Evolutionary conservation across 2,329 filamentous ascomycete species (phyloP).

Genomic region (Sporothrix phasma): DNA sequence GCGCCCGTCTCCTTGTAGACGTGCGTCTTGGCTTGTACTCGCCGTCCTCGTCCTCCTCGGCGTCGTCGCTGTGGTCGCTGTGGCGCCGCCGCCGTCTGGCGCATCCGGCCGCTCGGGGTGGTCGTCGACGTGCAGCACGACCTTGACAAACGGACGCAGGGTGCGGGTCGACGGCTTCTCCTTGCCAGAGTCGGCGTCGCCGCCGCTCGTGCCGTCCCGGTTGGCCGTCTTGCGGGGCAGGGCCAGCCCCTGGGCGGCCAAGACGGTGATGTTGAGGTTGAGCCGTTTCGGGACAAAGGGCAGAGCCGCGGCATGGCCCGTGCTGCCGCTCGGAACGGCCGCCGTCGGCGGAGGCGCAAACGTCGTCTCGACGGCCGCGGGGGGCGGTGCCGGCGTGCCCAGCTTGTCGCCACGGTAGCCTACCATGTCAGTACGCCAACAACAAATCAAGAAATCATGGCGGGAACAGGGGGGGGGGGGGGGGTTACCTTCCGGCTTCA

Average conservation of each 20-base stretch:
- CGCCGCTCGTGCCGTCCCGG: neutral
- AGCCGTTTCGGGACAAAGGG: slow-evolving; percentile 46
- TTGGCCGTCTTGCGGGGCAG: slow-evolving; percentile 36
- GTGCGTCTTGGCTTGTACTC: slow-evolving; percentile 44
- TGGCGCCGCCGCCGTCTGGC: slow-evolving; percentile 13
- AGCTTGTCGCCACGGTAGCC: slow-evolving; percentile 32
- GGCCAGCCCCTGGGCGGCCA: slow-evolving; percentile 67
- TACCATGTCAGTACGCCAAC: slow-evolving; percentile 7
- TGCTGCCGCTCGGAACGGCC: neutral
- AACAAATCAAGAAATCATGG: neutral
- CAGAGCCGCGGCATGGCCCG: slow-evolving; percentile 13
- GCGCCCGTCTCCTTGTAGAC: slow-evolving; percentile 4
- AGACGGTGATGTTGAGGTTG: slow-evolving; percentile 60
- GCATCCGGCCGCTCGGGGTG: neutral
- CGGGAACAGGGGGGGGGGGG: neutral
- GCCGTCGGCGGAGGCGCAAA: slow-evolving; percentile 8
- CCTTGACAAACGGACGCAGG: slow-evolving; percentile 73
- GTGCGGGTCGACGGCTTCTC: slow-evolving; percentile 19
- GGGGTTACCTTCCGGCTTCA: slow-evolving; percentile 59
- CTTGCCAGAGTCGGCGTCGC: neutral
- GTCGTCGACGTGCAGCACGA: slow-evolving; percentile 72
- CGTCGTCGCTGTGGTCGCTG: slow-evolving; percentile 31
- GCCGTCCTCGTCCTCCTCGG: slow-evolving; percentile 44
- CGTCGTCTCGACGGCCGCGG: slow-evolving; percentile 14
- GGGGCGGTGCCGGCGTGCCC: slow-evolving; percentile 14